Base-by-base conservation (phyloP, 2,329 filamentous ascomycete species). In the Botrytis squamosa region DNA sequence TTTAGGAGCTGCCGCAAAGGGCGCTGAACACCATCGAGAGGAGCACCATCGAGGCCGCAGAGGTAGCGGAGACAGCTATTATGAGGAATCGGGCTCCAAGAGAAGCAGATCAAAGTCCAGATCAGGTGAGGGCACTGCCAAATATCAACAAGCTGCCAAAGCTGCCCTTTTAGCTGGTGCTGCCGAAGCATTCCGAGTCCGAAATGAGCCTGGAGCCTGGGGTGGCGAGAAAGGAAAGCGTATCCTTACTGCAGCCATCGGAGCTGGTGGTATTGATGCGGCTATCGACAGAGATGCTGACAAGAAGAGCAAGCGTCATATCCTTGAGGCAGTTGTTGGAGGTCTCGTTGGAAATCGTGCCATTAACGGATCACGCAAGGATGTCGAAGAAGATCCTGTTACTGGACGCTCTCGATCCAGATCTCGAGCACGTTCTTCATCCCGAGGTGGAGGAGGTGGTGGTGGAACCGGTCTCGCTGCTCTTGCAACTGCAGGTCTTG, bases 191-290 rank as follows among this genome's bases (percentile, higher is more conserved):
- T 97, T 97, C 86, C 92, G 93, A 75, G 91, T 94, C 73, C 91
- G 95, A 81, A 97, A 95, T 80, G 92, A 96, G 76, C 92, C 94
- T 3, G 95, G 95, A 72, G 89, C 91, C 62, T 98, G 95, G 94
- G 92, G 91, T 76, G 95, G 95, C 55, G 92, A 93, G 76, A 98
- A 98, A 84, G 93, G 94, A 77, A 96, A 94, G 85, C 93, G 95
- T 70, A 89, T 98, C 75, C 88, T 97, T 67, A 98, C 95, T 36
- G 95, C 94, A 66, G 95, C 95, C 40, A 88, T 89, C 40, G 92
- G 93, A 83, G 94, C 95, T 74, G 95, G 93, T 77, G 93, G 94
- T 74, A 92, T 97, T 75, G 94, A 98, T 82, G 90, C 91, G 14
- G 91, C 91, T 38, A 85, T 91, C 73, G 89, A 91, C 77, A 85